Percentiles rank a stretch among this genome's conserved stretches.
Conservation (phyloP, 2,329 filamentous ascomycete genomes). For the Fonsecaea pedrosoi region DNA sequence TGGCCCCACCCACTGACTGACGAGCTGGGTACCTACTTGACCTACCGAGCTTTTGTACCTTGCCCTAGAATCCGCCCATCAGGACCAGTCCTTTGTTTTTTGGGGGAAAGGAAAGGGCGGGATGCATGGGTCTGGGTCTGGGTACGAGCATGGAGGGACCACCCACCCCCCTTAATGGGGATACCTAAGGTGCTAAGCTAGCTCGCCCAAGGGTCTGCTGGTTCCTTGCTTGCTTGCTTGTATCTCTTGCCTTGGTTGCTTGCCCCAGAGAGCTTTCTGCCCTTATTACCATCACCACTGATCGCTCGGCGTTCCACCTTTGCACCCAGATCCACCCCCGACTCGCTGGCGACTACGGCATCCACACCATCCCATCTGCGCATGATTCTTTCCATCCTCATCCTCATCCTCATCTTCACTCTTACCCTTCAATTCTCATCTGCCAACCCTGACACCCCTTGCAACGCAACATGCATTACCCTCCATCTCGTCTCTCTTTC, state of each 20-base stretch:
- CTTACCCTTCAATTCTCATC: constrained; percentile 6
- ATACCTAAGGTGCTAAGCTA: not conserved
- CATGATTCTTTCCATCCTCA: constrained; percentile 11
- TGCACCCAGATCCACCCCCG: constrained; percentile 8
- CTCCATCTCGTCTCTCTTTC: constrained; percentile 2
- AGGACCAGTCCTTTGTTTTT: not conserved
- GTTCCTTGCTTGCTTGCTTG: constrained; percentile 15
- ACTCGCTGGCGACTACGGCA: constrained; percentile 19
- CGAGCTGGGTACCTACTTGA: not conserved
- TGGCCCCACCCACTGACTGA: not conserved
- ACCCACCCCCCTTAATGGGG: not conserved
- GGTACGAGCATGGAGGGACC: not conserved
- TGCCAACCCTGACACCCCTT: constrained; percentile 6
- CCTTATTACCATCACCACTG: too few relatives aligned
- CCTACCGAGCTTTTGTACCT: not conserved
- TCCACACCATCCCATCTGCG: constrained; percentile 20
- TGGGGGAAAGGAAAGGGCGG: not conserved
- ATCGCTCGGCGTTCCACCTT: constrained; percentile 1
- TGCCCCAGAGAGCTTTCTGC: constrained; percentile 18
- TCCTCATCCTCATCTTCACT: constrained; percentile 11
- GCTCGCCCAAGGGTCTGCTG: not conserved
- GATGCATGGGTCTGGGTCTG: not conserved
- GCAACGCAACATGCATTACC: constrained; percentile 1
- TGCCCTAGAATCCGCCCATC: not conserved
- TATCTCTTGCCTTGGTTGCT: constrained; percentile 3